phyloP scores from a whole-genome alignment of 192 early-diverging fungal species.

The Phlyctochytrium bullatum region DNA sequence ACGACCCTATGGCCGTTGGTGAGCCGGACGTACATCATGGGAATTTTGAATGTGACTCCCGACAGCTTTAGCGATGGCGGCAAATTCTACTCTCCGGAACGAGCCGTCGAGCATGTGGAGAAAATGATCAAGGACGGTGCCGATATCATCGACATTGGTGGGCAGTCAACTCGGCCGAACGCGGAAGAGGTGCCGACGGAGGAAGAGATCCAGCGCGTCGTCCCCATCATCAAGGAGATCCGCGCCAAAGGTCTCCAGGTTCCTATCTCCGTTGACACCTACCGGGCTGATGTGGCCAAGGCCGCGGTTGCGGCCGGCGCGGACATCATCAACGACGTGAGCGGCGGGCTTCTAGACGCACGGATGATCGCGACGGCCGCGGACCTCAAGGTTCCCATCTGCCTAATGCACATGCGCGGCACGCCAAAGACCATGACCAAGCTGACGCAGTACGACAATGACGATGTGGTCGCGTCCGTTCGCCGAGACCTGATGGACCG shows the following conservation, averaged over 20 bases:
- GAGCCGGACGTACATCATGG: conserved; percentile 83
- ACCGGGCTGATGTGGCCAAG: conserved; percentile 77
- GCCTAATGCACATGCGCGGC: conserved; percentile 99
- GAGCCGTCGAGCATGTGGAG: conserved; percentile 65
- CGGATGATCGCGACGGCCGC: conserved; percentile 80
- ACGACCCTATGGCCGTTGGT: conserved; percentile 59
- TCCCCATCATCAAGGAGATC: conserved; percentile 82
- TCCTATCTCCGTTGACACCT: conserved; percentile 95
- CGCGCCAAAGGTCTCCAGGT: conserved; percentile 54
- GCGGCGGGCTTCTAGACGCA: conserved; percentile 75
- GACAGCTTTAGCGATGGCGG: conserved; percentile 98
- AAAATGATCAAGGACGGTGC: conserved; percentile 74
- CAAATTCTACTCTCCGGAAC: conserved; percentile 51
- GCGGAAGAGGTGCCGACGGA: conserved; percentile 70
- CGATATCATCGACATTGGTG: conserved; percentile 94
- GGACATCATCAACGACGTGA: conserved; percentile 93
- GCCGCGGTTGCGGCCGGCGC: conserved; percentile 89
- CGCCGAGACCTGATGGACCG: conserved; percentile 63
- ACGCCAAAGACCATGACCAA: conserved; percentile 80
- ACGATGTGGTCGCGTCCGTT: conserved; percentile 73
- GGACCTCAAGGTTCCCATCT: conserved; percentile 73
- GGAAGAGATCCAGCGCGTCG: conserved; percentile 74
- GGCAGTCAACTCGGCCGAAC: conserved; percentile 88
- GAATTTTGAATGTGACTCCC: conserved; percentile 94
- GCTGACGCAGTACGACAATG: conserved; percentile 69